Percentiles rank a stretch among this genome's conserved stretches.
phyloP scores from a whole-genome alignment of 2,329 filamentous ascomycete species.

The Penicillium digitatum region DNA sequence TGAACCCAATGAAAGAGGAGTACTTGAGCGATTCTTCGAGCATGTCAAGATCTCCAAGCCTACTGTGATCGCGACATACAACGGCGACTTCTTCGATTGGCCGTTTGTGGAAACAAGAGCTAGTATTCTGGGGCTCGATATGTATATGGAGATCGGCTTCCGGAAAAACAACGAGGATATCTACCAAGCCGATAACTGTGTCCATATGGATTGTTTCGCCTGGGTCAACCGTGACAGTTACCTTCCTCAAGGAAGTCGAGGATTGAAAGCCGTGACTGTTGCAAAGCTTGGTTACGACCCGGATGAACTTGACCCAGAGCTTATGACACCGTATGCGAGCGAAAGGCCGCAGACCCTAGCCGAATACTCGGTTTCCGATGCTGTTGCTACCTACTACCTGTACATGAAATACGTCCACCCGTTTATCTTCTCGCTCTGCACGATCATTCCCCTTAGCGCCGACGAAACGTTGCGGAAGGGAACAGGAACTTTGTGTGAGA shows the following conservation, averaged over 20 bases:
- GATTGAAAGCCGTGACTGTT: constrained; percentile 94
- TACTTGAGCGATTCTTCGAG: constrained; percentile 88
- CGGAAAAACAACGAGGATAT: constrained; percentile 92
- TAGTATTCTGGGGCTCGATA: constrained; percentile 92
- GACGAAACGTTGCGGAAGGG: constrained; percentile 93
- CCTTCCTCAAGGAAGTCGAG: constrained; percentile 91
- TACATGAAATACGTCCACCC: constrained; percentile 99
- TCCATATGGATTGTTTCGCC: constrained; percentile 98
- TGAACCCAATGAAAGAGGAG: constrained; percentile 82
- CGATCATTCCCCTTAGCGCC: constrained; percentile 86
- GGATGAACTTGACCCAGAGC: constrained; percentile 91
- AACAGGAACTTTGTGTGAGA: constrained; percentile 97
- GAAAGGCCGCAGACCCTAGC: constrained; percentile 91
- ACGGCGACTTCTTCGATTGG: constrained; percentile 99
- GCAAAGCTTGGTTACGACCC: constrained; percentile 98
- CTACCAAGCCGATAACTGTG: constrained; percentile 92
- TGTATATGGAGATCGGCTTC: constrained; percentile 98
- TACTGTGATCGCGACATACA: constrained; percentile 99
- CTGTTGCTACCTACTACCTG: constrained; percentile 95
- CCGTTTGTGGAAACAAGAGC: constrained; percentile 93
- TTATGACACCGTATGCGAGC: constrained; percentile 86
- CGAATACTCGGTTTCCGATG: constrained; percentile 98
- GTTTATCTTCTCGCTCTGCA: constrained; percentile 98
- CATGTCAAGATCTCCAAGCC: constrained; percentile 93
- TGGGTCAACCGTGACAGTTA: constrained; percentile 99